Conservation (phyloP, 2,329 filamentous ascomycete genomes). For the Aspergillus melleus region DNA sequence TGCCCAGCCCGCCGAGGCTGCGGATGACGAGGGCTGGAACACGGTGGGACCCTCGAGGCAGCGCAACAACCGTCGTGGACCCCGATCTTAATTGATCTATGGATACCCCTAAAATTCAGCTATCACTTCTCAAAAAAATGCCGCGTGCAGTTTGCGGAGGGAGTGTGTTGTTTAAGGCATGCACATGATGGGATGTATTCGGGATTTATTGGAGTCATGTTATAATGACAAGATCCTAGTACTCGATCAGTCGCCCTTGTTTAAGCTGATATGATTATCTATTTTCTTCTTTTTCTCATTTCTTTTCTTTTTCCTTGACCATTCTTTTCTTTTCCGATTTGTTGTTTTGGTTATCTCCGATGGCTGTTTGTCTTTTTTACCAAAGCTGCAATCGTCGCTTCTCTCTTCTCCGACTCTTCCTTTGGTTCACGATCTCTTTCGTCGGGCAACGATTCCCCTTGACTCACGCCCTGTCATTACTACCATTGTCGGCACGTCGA, state of each 20-base stretch:
- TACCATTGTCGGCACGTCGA: slow-evolving; percentile 38
- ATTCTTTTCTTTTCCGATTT: slow-evolving; percentile 1
- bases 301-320: background rate
- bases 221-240: background rate
- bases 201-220: background rate
- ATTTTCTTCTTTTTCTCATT: background rate
- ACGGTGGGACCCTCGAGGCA: slow-evolving; percentile 44
- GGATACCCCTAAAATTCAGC: slow-evolving; percentile 33
- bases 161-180: slow-evolving; percentile 1
- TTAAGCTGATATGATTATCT: background rate
- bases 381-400: slow-evolving; percentile 13
- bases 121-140: slow-evolving; percentile 13
- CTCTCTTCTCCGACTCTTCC: slow-evolving; percentile 18
- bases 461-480: slow-evolving; percentile 34
- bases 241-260: background rate
- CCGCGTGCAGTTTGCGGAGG: slow-evolving; percentile 8
- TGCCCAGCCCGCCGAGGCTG: slow-evolving; percentile 30
- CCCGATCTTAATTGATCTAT: slow-evolving; percentile 39
- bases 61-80: slow-evolving; percentile 46
- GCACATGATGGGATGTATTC: background rate
- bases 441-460: slow-evolving; percentile 27
- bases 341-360: slow-evolving; percentile 27
- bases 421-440: slow-evolving; percentile 31
- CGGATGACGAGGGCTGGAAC: slow-evolving; percentile 51
- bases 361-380: slow-evolving; percentile 24